Percentiles rank a stretch among this genome's conserved stretches.
These are phyloP conservation scores for Endogone sp. DNA, from an alignment of 192 early-diverging fungal genomes.

Conservation along the genomic window DNA sequence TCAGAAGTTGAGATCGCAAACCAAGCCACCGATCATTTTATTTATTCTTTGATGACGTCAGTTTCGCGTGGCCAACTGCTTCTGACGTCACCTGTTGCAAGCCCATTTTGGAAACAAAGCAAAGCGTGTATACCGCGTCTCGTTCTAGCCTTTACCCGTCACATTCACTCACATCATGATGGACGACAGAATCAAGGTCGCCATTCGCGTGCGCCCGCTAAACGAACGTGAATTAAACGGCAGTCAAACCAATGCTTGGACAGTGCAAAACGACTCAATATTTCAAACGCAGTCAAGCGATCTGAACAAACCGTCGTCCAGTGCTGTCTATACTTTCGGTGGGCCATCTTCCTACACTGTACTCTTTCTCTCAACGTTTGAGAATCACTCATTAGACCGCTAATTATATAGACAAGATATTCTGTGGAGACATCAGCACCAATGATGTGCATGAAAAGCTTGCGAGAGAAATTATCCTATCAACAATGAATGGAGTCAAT, in stretches of 20 bases:
- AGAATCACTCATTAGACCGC: background rate
- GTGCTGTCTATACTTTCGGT: background rate
- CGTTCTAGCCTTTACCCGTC: too few relatives aligned
- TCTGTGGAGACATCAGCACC: conserved; percentile 34
- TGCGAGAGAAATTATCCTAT: conserved; percentile 38
- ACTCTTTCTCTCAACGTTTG: background rate
- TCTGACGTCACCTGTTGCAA: too few relatives aligned
- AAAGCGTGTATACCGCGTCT: too few relatives aligned
- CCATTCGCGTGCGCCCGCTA: conserved; percentile 62
- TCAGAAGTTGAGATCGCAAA: too few relatives aligned
- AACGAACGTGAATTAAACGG: conserved; percentile 54
- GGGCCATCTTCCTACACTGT: background rate
- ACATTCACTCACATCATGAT: too few relatives aligned
- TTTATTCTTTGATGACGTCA: too few relatives aligned
- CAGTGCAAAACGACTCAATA: conserved; percentile 17
- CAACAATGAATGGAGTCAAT: conserved; percentile 89
- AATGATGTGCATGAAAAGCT: conserved; percentile 29
- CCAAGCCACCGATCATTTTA: too few relatives aligned
- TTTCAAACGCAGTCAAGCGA: background rate
- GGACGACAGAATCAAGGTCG: conserved; percentile 49
- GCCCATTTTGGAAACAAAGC: too few relatives aligned
- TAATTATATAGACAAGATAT: conserved; percentile 14
- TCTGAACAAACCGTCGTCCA: background rate
- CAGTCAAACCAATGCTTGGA: conserved; percentile 40
- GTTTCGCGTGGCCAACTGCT: too few relatives aligned